Evolutionary conservation across 164 flowering plant species (phyloP).

Genomic region (Vitis riparia): DNA sequence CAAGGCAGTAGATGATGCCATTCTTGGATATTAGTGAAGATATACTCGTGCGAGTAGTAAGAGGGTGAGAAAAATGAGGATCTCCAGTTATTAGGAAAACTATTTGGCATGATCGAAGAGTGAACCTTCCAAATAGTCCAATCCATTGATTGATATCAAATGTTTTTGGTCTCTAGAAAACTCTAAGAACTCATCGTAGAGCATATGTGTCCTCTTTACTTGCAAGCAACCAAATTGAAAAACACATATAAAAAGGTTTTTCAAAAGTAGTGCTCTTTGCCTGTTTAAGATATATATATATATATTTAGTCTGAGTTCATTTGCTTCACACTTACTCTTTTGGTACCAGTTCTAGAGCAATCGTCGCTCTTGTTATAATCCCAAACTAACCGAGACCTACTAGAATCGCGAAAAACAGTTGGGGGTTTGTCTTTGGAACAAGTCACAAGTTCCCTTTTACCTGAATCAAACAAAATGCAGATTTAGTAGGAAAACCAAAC

Average conservation of each 20-base stretch:
- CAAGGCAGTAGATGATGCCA: slow-evolving; percentile 64
- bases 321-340: slow-evolving; percentile 50
- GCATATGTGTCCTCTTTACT: slow-evolving; percentile 74
- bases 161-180: too few species aligned
- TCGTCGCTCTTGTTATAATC: slow-evolving; percentile 81
- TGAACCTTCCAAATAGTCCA: too few species aligned
- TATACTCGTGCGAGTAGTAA: slow-evolving; percentile 31
- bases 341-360: slow-evolving; percentile 65
- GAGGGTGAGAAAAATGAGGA: slow-evolving; percentile 52
- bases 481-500: neutral
- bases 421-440: slow-evolving; percentile 64
- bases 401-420: slow-evolving; percentile 68
- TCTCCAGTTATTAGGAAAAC: slow-evolving; percentile 60
- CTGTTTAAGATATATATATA: too few species aligned
- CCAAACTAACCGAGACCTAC: slow-evolving; percentile 98
- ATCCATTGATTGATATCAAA: too few species aligned
- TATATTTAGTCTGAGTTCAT: too few species aligned
- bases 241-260: too few species aligned
- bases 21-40: slow-evolving; percentile 36
- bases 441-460: slow-evolving; percentile 70
- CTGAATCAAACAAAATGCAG: slow-evolving; percentile 24
- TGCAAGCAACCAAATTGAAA: slow-evolving; percentile 8
- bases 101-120: slow-evolving; percentile 21
- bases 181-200: slow-evolving; percentile 51
- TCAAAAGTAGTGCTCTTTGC: neutral